These are phyloP conservation scores for Blastomyces gilchristii DNA, from an alignment of 2,329 filamentous ascomycete species.

Conservation along the genomic window DNA sequence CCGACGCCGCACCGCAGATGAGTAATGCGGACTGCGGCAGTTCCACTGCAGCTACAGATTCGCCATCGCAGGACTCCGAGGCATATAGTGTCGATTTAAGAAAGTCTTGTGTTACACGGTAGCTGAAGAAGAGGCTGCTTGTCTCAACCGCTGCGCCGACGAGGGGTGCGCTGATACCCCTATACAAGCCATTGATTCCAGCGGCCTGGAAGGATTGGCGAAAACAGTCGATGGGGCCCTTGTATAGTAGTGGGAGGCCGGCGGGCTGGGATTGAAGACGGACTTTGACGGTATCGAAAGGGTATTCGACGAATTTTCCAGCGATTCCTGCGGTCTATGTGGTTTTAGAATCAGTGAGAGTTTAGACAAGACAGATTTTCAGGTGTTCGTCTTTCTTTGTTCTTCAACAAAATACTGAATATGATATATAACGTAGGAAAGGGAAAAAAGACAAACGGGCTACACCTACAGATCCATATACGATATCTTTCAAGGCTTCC, in stretches of 20 bases:
- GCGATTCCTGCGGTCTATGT: constrained; percentile 68
- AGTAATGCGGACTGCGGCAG: constrained; percentile 67
- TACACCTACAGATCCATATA: constrained; percentile 68
- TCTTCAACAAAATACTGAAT: not conserved
- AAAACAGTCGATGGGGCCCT: constrained; percentile 85
- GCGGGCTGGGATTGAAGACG: constrained; percentile 88
- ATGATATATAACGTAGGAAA: not conserved
- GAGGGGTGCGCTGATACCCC: constrained; percentile 83
- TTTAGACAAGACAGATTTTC: no score
- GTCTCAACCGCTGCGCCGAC: constrained; percentile 85
- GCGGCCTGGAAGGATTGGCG: constrained; percentile 69
- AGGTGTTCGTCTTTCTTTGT: not conserved
- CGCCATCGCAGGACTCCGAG: constrained; percentile 43
- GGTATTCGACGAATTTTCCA: constrained; percentile 94
- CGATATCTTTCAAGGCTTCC: constrained; percentile 73
- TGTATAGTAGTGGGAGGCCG: constrained; percentile 70
- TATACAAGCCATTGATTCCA: constrained; percentile 70
- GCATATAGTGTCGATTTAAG: constrained; percentile 56
- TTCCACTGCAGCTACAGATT: constrained; percentile 40
- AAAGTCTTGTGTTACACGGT: constrained; percentile 53
- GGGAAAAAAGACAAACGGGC: not conserved
- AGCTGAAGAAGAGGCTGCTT: constrained; percentile 85
- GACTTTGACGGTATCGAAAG: constrained; percentile 97
- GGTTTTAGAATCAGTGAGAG: not conserved
- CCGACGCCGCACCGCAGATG: constrained; percentile 73